Percentiles rank a stretch among this genome's conserved stretches.
Conservation (phyloP, 192 early-diverging fungal species). For the Coemansia asiatica region DNA sequence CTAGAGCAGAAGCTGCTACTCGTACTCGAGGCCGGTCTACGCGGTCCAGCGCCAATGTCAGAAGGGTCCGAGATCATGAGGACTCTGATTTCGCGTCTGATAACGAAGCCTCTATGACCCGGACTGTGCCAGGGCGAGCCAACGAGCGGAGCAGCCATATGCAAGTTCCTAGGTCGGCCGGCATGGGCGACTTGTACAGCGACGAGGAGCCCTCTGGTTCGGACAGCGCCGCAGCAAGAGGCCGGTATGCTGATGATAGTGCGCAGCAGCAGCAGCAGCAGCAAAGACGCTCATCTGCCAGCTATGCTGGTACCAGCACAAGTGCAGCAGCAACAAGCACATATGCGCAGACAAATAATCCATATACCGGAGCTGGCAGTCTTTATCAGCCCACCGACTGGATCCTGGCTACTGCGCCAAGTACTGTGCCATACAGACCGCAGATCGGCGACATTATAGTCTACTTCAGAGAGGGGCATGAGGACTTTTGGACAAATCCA, state of each 20-base stretch:
- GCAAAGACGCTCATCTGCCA: constrained; percentile 3
- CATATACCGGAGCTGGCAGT: neutral
- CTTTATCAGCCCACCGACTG: constrained; percentile 55
- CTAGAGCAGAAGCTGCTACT: too few relatives aligned
- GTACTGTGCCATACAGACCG: constrained; percentile 61
- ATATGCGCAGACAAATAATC: too few relatives aligned
- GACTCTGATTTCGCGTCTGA: neutral
- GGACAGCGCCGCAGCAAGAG: constrained; percentile 11
- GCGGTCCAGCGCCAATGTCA: neutral
- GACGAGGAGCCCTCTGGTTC: constrained; percentile 12
- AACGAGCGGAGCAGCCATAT: constrained; percentile 6
- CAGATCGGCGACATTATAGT: constrained; percentile 64
- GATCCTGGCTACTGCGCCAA: constrained; percentile 49
- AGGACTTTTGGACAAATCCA: constrained; percentile 57
- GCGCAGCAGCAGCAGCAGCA: neutral
- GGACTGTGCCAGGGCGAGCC: constrained; percentile 4
- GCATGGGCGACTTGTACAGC: constrained; percentile 6
- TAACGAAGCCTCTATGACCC: constrained; percentile 3
- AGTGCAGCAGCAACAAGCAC: neutral
- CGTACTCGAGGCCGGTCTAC: neutral
- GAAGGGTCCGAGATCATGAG: neutral
- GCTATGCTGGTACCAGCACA: constrained; percentile 21
- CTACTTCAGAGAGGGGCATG: constrained; percentile 61
- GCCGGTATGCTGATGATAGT: neutral
- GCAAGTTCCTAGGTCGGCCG: constrained; percentile 27